Percentiles rank a stretch among this genome's conserved stretches.
These are phyloP conservation scores for Penicillium psychrofluorescens DNA, from an alignment of 495 filamentous ascomycete genomes.

Conservation along the genomic window DNA sequence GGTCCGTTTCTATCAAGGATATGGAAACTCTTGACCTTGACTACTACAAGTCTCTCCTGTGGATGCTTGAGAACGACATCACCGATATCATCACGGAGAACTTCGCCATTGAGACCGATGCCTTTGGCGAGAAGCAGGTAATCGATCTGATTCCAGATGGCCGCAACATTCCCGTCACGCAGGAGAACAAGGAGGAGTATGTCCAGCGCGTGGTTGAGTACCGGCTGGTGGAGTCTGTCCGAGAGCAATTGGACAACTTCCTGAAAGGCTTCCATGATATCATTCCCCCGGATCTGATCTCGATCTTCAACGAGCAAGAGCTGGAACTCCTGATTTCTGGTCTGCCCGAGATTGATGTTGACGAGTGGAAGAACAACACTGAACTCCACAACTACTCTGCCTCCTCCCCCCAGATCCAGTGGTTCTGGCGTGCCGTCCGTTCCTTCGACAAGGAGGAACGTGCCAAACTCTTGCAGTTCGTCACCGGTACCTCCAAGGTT, in stretches of 20 bases:
- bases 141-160: conserved; percentile 85
- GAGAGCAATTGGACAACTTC: conserved; percentile 93
- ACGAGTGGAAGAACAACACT: conserved; percentile 98
- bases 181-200: conserved; percentile 98
- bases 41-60: conserved; percentile 97
- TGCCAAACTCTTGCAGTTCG: conserved; percentile 95
- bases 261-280: conserved; percentile 97
- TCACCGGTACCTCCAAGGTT: conserved; percentile 97
- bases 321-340: conserved; percentile 95
- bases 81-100: conserved; percentile 98
- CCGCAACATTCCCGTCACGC: conserved; percentile 85
- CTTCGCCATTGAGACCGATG: conserved; percentile 87
- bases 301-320: conserved; percentile 99
- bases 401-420: conserved; percentile 93
- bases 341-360: conserved; percentile 92
- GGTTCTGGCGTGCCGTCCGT: conserved; percentile 98
- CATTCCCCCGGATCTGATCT: conserved; percentile 85
- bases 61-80: conserved; percentile 98
- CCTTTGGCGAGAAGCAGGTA: conserved; percentile 80
- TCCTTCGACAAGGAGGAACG: conserved; percentile 99
- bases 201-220: conserved; percentile 91
- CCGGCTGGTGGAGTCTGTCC: conserved; percentile 81
- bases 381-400: conserved; percentile 98
- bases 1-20: conserved; percentile 93
- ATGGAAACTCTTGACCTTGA: conserved; percentile 99